Conservation (phyloP, 257 asterid species). For the Primulina tabacum region DNA sequence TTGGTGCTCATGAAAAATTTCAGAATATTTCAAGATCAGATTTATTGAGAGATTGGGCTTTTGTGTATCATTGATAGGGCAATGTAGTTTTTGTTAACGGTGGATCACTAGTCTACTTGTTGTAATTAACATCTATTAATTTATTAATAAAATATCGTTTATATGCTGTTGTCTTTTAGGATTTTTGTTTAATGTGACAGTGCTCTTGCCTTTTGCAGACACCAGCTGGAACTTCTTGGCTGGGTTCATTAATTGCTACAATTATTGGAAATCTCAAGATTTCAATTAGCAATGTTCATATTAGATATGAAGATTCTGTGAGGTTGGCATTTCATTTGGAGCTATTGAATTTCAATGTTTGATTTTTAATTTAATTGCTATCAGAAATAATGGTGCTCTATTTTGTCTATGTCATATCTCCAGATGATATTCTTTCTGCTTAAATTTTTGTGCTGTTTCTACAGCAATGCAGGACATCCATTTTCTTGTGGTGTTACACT, state of each 20-base stretch:
- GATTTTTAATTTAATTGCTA: slow-evolving; percentile 9
- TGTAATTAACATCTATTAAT: too few species aligned
- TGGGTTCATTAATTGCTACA: slow-evolving; percentile 88
- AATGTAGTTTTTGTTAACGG: too few species aligned
- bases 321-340: slow-evolving; percentile 52
- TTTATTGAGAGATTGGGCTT: too few species aligned
- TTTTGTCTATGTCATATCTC: slow-evolving; percentile 2
- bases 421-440: slow-evolving; percentile 20
- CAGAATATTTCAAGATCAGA: too few species aligned
- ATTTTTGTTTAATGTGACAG: slow-evolving; percentile 19
- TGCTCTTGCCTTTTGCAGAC: slow-evolving; percentile 51
- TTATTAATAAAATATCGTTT: too few species aligned
- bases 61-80: too few species aligned
- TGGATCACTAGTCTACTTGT: too few species aligned
- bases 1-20: too few species aligned
- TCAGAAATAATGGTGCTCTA: slow-evolving; percentile 10
- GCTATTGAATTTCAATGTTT: slow-evolving; percentile 7
- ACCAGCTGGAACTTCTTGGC: slow-evolving; percentile 93
- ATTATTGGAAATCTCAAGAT: slow-evolving; percentile 96
- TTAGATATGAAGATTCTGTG: slow-evolving; percentile 87
- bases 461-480: slow-evolving; percentile 92
- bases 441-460: slow-evolving; percentile 17
- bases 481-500: slow-evolving; percentile 94
- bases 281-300: slow-evolving; percentile 92
- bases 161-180: not conserved